Evolutionary conservation across 176 grass and related monocot genomes (phyloP), one percentile per base, ranked within the genome.

Genomic region (Rhynchospora tenuis): DNA sequence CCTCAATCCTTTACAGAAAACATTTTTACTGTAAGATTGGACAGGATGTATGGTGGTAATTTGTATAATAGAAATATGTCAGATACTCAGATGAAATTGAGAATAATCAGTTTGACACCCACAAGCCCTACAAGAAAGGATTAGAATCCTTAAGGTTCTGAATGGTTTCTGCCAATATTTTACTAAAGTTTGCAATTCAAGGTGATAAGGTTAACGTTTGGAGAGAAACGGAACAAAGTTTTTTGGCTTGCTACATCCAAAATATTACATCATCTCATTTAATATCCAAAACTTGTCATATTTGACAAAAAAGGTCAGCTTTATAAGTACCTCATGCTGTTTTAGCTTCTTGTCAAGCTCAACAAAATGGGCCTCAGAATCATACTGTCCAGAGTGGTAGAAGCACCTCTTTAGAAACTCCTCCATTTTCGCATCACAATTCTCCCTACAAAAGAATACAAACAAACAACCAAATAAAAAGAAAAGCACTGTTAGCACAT

Each of bases 361-460:
- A 73, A 65, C 78, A 81, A 99, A 99, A 87, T 93, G 79, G 48
- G 86, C 75, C 83, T 95, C 89, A 9, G 91, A 93, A 68, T 95
- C 93, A 84, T 99, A 99, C 86, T 95, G 96, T 22, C 96, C 96
- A 67, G 96, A 95, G 82, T 99, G 93, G 88, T 99, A 95, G 86
- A 99, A 99, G 91, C 96, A 99, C 86, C 96, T 86, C 69, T 93
- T 90, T 31, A 99, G 82, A 80, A 99, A 99, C 71, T 99, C 88
- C 14, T 95, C 91, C 91, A 99, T 99, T 88, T 99, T 99, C 86
- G 88, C 89, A 81, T 55, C 92, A 69, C 96, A 99, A 84, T 95
- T 99, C 78, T 99, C 96, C 86, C 96, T 99, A 78, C 15, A 61
- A 66, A 83, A 38, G 22, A 85, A 48, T 83, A 24, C 79, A 69